Evolutionary conservation across 2,329 filamentous ascomycete genomes (phyloP), one percentile per base, ranked within the genome.

Genomic region (Cercospora canescens): DNA sequence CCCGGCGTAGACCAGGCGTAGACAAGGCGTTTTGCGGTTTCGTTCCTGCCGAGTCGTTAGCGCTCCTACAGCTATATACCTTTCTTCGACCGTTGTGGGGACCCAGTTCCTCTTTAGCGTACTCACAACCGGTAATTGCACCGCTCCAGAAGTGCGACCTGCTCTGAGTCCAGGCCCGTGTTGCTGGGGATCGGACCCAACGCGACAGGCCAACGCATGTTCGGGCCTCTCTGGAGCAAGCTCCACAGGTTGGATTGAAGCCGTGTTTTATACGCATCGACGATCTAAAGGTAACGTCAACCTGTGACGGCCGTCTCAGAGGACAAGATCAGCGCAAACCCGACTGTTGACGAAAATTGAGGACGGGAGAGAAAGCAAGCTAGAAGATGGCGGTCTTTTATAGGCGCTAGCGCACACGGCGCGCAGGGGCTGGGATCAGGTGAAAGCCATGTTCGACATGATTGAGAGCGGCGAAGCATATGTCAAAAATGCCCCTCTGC

Each of bases 101-200:
- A 14, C 48, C 28, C 48, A n/a, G 48, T 54, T 8, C 48, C 48
- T 30, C n/a, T 54, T 54, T 24, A 54, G 48, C 16, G 28, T 54
- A 14, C 48, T 30, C 48, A 21, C 48, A 30, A 26, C 48, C 48
- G 28, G 48, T 30, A 54, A 30, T 54, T 54, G 18, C 48, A 28
- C 48, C 48, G 28, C 48, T 54, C 48, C 28, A 24, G 48, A 54
- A 16, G 48, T 54, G 24, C 48, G 28, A 54, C 28, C 48, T 11
- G 48, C 48, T 54, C 24, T 1, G 14, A 54, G 21, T 54, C 28
- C 48, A 54, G 48, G 48, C 48, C 39, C 48, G 28, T 54, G 48
- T 54, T 54, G 48, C 48, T 54, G 48, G 48, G 48, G 48, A 54
- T 54, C 48, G 48, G 48, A 54, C 48, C 48, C 48, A 30, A 54